Evolutionary conservation across 257 asterid genomes (phyloP), one percentile per base, ranked within the genome.

Genomic region (Nicotiana obtusifolia): DNA sequence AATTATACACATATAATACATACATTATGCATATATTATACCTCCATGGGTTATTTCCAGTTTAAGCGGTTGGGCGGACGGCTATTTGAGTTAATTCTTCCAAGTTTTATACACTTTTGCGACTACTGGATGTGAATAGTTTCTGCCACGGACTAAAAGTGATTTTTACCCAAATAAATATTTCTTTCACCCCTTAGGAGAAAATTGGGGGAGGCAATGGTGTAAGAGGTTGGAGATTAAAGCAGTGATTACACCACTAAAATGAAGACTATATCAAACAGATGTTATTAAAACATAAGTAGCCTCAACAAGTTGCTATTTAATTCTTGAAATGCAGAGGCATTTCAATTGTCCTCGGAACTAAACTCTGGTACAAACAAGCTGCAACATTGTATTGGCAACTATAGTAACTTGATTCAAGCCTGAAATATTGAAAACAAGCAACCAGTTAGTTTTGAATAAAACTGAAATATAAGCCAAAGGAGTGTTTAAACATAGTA

Each of bases 321-420:
- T 75, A 75, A 24, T 49, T 75, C 41, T 75, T 75, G 80, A 16
- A 75, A 75, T 75, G 47, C 15, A 73, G 37, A 73, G 41, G 7
- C 60, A 73, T 47, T 24, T 47, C 24, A 73, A 73, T 15, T 73
- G 79, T 49, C 79, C 37, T 73, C 60, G 24, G 4, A 78, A 79
- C 35, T 79, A 1, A 78, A 79, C 54, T 79, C 60, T 78, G 68
- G 61, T 79, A 79, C 60, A 68, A 44, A 68, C 52, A 68, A 31
- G 53, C 77, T 68, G 49, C 77, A 79, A 19, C 82, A 24, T 20
- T 60, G 44, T 35, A 79, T 44, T 79, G 13, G 75, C 60, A 59
- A 53, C 75, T 26, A 60, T 60, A 5, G 10, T 15, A 57, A 61
- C 82, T 79, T 79, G 75, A 44, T 35, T 79, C 82, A 79, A 59